Conservation (phyloP, 148 eudicot genomes). For the Talinum fruticosum region DNA sequence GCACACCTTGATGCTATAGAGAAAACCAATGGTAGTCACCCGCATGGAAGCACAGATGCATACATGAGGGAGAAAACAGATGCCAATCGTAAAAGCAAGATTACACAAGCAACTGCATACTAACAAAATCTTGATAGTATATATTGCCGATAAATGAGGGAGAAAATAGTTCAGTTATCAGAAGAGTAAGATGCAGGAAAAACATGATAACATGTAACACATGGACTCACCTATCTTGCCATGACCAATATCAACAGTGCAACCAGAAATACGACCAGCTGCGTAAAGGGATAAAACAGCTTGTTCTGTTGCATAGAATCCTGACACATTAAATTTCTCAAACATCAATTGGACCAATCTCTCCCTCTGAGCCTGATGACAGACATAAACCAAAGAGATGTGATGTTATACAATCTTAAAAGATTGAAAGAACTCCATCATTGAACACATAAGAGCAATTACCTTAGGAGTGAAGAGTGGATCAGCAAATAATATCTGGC, state of each 20-base stretch:
- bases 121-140: background rate
- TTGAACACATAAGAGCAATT: background rate
- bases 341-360: constrained; percentile 94
- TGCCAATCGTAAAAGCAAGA: background rate
- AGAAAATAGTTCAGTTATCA: background rate
- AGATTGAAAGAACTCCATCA: background rate
- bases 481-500: constrained; percentile 91
- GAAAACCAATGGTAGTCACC: background rate
- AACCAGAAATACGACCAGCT: constrained; percentile 96
- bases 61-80: no score
- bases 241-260: constrained; percentile 97
- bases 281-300: constrained; percentile 96
- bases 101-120: no score
- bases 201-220: background rate
- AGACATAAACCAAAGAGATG: background rate
- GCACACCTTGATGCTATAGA: background rate
- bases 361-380: constrained; percentile 72
- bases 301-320: constrained; percentile 95
- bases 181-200: background rate
- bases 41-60: background rate
- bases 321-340: constrained; percentile 93
- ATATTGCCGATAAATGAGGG: background rate
- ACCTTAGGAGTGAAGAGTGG: constrained; percentile 98
- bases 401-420: background rate
- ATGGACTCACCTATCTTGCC: constrained; percentile 73